These are phyloP conservation scores for Calycina herbarum DNA, from an alignment of 2,329 filamentous ascomycete species.

Conservation along the genomic window DNA sequence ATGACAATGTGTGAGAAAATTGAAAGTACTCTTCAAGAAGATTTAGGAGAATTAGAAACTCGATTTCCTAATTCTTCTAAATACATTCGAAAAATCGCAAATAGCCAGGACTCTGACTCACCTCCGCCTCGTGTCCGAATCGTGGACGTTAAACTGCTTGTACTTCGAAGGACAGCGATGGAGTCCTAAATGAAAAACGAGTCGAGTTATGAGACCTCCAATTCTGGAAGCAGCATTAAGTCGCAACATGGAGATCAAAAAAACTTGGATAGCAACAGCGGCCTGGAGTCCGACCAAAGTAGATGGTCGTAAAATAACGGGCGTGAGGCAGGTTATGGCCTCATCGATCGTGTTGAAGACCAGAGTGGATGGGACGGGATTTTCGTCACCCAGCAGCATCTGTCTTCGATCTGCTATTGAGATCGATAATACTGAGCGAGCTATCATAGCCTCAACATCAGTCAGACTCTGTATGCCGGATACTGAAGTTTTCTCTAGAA, in stretches of 20 bases:
- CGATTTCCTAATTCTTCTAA: too few relatives aligned
- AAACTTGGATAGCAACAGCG: conserved; percentile 53
- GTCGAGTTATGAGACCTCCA: conserved; percentile 54
- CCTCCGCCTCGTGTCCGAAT: background rate
- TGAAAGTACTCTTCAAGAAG: too few relatives aligned
- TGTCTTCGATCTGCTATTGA: conserved; percentile 55
- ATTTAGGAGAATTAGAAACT: too few relatives aligned
- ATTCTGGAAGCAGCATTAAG: conserved; percentile 57
- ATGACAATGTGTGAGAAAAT: too few relatives aligned
- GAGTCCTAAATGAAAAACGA: conserved; percentile 57
- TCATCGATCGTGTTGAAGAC: conserved; percentile 51
- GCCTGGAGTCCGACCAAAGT: conserved; percentile 51
- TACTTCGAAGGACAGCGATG: conserved; percentile 57
- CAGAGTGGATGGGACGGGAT: conserved; percentile 43
- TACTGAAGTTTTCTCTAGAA: conserved; percentile 46
- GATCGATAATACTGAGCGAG: conserved; percentile 53
- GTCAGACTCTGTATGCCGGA: conserved; percentile 36
- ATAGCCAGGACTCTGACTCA: too few relatives aligned
- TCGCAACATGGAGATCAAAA: conserved; percentile 55
- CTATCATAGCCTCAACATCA: conserved; percentile 43
- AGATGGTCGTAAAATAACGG: conserved; percentile 47
- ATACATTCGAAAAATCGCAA: too few relatives aligned
- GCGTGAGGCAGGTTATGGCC: conserved; percentile 50
- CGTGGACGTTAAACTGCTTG: conserved; percentile 44
- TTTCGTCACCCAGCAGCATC: conserved; percentile 22